These are phyloP conservation scores for Ceratocystis papillata DNA, from an alignment of 2,329 filamentous ascomycete genomes.

Conservation along the genomic window DNA sequence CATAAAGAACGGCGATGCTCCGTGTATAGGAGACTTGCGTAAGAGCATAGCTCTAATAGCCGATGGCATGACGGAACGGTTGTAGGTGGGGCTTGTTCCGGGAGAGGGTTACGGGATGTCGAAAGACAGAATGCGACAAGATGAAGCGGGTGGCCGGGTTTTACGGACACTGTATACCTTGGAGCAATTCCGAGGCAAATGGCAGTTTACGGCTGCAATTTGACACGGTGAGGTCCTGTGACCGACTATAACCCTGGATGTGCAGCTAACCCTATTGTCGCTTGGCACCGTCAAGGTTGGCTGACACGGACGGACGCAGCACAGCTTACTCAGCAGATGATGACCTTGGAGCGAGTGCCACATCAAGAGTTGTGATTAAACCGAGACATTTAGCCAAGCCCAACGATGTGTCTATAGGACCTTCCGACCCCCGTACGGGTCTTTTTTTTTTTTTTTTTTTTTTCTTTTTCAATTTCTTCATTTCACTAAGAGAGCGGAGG, in stretches of 20 bases:
- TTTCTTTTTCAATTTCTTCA: no score
- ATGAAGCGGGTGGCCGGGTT: not conserved
- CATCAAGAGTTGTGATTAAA: no score
- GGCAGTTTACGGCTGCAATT: not conserved
- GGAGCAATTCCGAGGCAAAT: not conserved
- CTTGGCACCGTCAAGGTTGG: no score
- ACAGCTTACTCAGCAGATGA: no score
- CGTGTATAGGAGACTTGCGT: not conserved
- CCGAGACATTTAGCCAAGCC: no score
- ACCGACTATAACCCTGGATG: no score
- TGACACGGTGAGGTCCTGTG: not conserved
- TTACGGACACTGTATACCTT: conserved; percentile 9
- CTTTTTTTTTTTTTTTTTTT: no score
- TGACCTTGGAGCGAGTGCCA: no score
- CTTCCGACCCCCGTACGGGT: no score
- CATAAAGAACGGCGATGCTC: not conserved
- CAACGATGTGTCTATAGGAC: no score
- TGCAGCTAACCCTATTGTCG: no score
- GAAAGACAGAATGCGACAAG: not conserved
- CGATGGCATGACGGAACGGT: not conserved
- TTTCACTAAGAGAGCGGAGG: not conserved
- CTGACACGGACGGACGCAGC: no score
- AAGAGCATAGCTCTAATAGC: not conserved
- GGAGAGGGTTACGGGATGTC: not conserved
- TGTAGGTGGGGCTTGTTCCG: not conserved